Percentiles rank a stretch among this genome's conserved stretches.
phyloP scores from a whole-genome alignment of 2,329 filamentous ascomycete genomes.

The Colletotrichum karsti region DNA sequence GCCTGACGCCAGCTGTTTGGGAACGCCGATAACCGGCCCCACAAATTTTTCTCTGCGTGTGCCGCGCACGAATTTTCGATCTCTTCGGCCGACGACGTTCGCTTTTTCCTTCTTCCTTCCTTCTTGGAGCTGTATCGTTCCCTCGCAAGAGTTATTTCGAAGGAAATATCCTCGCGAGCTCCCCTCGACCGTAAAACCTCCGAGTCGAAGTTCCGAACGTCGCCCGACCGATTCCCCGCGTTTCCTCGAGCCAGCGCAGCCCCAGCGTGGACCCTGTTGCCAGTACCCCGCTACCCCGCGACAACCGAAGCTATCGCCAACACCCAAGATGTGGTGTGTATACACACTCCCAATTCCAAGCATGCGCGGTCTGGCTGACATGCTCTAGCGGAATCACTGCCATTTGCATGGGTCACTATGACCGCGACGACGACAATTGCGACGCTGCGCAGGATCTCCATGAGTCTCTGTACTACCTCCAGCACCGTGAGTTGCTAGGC shows the following conservation, averaged over 20 bases:
- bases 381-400: constrained; percentile 12
- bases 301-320: constrained; percentile 16
- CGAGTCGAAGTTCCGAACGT: not conserved
- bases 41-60: constrained; percentile 8
- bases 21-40: constrained; percentile 12
- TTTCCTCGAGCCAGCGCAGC: not conserved
- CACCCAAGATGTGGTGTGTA: constrained; percentile 9
- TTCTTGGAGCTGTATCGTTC: constrained; percentile 12
- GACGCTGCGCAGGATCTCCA: constrained; percentile 71
- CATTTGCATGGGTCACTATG: constrained; percentile 17
- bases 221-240: not conserved
- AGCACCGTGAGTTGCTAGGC: constrained; percentile 42
- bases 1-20: not conserved
- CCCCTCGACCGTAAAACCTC: not conserved
- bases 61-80: constrained; percentile 10
- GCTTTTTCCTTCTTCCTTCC: not conserved
- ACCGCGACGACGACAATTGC: constrained; percentile 8
- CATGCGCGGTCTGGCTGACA: too few relatives aligned
- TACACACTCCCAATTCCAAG: too few relatives aligned
- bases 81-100: not conserved
- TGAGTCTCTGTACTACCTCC: constrained; percentile 76
- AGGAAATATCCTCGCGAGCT: not conserved
- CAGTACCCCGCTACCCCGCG: constrained; percentile 22
- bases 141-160: not conserved
- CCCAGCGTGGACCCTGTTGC: constrained; percentile 12